These are phyloP conservation scores for Silene conica DNA, from an alignment of 148 eudicot species.

Conservation along the genomic window DNA sequence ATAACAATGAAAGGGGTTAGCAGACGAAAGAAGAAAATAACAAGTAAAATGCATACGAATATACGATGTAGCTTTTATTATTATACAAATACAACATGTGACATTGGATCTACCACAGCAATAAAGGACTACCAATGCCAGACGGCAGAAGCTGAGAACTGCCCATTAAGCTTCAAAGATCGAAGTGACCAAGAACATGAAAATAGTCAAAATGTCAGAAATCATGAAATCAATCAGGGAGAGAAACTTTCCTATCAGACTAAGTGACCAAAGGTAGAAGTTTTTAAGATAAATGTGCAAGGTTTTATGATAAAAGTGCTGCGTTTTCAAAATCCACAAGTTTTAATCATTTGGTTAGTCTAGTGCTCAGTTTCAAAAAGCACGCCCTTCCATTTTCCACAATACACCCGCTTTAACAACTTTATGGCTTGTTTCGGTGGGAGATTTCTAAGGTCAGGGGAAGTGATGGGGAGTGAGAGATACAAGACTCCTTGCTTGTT, in stretches of 20 bases:
- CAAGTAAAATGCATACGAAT: not conserved
- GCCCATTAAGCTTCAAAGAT: not conserved
- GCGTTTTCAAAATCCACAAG: not conserved
- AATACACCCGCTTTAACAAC: not conserved
- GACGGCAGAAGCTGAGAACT: not conserved
- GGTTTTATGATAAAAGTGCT: not conserved
- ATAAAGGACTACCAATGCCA: not conserved
- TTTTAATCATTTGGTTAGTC: not conserved
- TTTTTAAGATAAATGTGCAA: not conserved
- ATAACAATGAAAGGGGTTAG: constrained; percentile 47
- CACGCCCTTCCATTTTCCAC: not conserved
- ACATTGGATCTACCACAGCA: constrained; percentile 7
- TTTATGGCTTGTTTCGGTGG: not conserved
- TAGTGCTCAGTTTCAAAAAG: not conserved
- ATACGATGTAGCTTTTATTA: not conserved
- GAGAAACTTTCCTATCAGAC: not conserved
- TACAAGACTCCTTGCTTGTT: not conserved
- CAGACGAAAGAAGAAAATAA: constrained; percentile 16
- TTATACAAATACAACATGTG: not conserved
- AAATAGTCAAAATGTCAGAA: not conserved
- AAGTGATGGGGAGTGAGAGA: no score
- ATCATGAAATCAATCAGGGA: not conserved
- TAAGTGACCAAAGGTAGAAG: not conserved
- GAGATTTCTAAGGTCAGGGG: not conserved
- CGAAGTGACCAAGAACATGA: not conserved